A percentile compares a stretch with the other conserved stretches of the same genome.
These are phyloP conservation scores for Radiomyces spectabilis DNA, from an alignment of 192 early-diverging fungal species.

Conservation along the genomic window DNA sequence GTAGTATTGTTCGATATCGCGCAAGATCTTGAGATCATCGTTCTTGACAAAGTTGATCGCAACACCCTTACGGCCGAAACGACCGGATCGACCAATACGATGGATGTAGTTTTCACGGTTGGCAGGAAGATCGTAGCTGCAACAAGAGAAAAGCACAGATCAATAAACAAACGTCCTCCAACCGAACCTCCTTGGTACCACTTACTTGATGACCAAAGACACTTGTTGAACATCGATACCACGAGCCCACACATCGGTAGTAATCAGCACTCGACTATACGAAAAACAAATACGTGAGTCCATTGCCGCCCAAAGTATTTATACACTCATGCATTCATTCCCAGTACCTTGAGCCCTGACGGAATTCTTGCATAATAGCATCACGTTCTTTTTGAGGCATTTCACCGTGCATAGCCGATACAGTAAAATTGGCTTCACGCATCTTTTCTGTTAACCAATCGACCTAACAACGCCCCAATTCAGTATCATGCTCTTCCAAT, in stretches of 20 bases:
- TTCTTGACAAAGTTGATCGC: slow-evolving; percentile 98
- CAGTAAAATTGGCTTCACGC: slow-evolving; percentile 95
- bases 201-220: slow-evolving; percentile 80
- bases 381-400: slow-evolving; percentile 98
- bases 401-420: slow-evolving; percentile 98
- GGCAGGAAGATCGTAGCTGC: slow-evolving; percentile 83
- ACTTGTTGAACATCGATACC: slow-evolving; percentile 99
- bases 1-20: slow-evolving; percentile 99
- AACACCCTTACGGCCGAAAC: slow-evolving; percentile 98
- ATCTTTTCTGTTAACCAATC: slow-evolving; percentile 97
- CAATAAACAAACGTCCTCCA: neutral
- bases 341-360: slow-evolving; percentile 78
- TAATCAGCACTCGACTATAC: slow-evolving; percentile 87
- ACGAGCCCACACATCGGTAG: slow-evolving; percentile 97
- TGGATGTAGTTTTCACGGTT: slow-evolving; percentile 99
- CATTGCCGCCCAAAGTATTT: too few relatives aligned
- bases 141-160: neutral
- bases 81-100: slow-evolving; percentile 94
- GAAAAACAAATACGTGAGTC: neutral
- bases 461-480: slow-evolving; percentile 39
- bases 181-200: neutral
- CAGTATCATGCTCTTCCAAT: neutral
- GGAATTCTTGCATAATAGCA: slow-evolving; percentile 95
- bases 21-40: slow-evolving; percentile 86
- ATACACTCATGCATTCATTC: too few relatives aligned